Evolutionary conservation across 345 rosid species (phyloP), one percentile per base, ranked within the genome.

Genomic region (Trapa bicornis): DNA sequence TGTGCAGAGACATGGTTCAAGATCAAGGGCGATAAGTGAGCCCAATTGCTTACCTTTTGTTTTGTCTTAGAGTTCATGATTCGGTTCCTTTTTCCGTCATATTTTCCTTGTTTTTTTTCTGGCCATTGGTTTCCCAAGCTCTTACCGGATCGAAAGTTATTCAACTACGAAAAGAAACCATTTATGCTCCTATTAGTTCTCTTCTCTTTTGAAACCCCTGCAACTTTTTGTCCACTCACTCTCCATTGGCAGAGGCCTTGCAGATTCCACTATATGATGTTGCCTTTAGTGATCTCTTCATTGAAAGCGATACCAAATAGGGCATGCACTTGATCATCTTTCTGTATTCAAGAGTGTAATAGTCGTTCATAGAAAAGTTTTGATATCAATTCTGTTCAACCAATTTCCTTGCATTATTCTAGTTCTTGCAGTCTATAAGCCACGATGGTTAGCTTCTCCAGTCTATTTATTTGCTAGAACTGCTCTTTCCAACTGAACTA

Each of bases 1-100:
- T 94, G 99, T 70, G 97, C 99, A 8, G 99, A 94, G 68, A 77
- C 96, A 61, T 94, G 99, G 99, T 91, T 94, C 84, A 89, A 88
- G 83, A 94, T 94, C 74, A 94, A 74, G 76, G 97, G 99, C 75
- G 89, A 91, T 79, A 86, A 79, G 99, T 91, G 68, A 81, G 88
- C 29, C 29, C 42, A 39, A 39, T 39, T 39, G 42, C 6, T 39
- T 39, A 3, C 32, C 16, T 64, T 22, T 22, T 22, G 29, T 22
- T 22, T 64, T 36, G n/a, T 32, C 14, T 38, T 22, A 15, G n/a
- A 3, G 8, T 61, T 61, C 15, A 5, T 32, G 33, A 17, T 10
- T 13, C 37, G 7, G 47, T 37, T 10, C 13, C 29, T 37, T 42
- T 64, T 3, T 42, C 29, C 36, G 45, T 64, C 29, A 33, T 9